Conservation (phyloP, 768 basidiomycete species). For the Porphyrellus cyaneotinctus region DNA sequence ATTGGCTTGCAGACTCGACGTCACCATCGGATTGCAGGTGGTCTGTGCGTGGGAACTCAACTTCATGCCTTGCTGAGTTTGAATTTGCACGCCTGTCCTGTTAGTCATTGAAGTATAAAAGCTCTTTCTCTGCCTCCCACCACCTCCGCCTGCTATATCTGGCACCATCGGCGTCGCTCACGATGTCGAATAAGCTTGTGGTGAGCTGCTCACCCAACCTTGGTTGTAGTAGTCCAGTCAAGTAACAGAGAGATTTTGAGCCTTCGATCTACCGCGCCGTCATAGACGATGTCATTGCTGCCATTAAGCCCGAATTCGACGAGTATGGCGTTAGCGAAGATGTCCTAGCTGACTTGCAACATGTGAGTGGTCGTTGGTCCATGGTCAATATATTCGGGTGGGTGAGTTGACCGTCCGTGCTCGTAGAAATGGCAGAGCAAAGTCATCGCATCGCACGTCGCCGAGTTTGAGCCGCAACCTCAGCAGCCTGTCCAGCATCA, state of each 20-base stretch:
- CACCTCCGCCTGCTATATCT: slow-evolving; percentile 29
- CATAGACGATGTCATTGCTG: slow-evolving; percentile 92
- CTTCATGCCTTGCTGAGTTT: slow-evolving; percentile 37
- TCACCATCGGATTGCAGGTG: slow-evolving; percentile 12
- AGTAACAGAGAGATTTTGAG: slow-evolving; percentile 63
- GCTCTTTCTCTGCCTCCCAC: slow-evolving; percentile 31
- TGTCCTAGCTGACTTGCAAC: slow-evolving; percentile 82
- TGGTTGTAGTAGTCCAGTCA: slow-evolving; percentile 51
- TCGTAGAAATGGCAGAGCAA: slow-evolving; percentile 94
- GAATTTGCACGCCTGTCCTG: slow-evolving; percentile 38
- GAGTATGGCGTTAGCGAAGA: slow-evolving; percentile 93
- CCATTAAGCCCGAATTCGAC: slow-evolving; percentile 92
- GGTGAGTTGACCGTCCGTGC: slow-evolving; percentile 6
- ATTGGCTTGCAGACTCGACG: no score
- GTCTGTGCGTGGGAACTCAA: slow-evolving; percentile 46
- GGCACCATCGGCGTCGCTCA: slow-evolving; percentile 29
- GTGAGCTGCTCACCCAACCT: slow-evolving; percentile 77
- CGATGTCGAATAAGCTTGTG: slow-evolving; percentile 98
- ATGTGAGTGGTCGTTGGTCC: slow-evolving; percentile 51
- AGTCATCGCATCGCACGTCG: slow-evolving; percentile 90
- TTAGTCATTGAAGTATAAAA: slow-evolving; percentile 40
- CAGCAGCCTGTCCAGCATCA: slow-evolving; percentile 46
- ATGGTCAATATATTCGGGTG: slow-evolving; percentile 4
- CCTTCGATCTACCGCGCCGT: slow-evolving; percentile 87
- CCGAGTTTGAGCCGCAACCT: slow-evolving; percentile 75